Evolutionary conservation across 83 land plant species (phyloP), one percentile per base, ranked within the genome.

Genomic region (Thuja plicata): DNA sequence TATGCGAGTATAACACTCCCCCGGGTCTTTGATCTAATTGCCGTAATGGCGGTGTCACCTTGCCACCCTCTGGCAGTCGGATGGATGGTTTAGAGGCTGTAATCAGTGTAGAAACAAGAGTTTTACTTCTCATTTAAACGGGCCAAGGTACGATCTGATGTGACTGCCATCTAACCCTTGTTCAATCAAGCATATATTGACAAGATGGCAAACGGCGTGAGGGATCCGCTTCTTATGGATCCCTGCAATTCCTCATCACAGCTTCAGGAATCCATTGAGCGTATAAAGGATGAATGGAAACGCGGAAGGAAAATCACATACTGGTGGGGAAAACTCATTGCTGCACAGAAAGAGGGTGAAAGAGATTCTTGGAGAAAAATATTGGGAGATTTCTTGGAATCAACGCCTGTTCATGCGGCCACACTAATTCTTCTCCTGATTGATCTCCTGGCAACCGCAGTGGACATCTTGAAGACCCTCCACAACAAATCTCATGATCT

Each of bases 381-480:
- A 2, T 92, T 95, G 12, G 94, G 90, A 40, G 84, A 83, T 12
- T 38, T 90, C 78, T 91, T 95, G 35, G 95, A 95, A 55, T 94
- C 96, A 52, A 93, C 92, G 13, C 81, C 88, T 1, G 92, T 86
- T 54, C 96, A 91, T 50, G 40, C 78, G 48, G 2, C 88, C 84
- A 71, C 92, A 41, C 87, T 95, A 46, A 73, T 19, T 8, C 86
- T 95, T 27, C 93, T 95, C 81, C 90, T 94, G 1, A 30, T 93
- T 17, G 95, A 95, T 90, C 92, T 95, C 41, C 70, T 90, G 27
- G 87, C 95, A 88, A 94, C 96, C 7, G 91, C 91, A 16, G 85
- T 92, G 41, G 94, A 94, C 82, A 89, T 95, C 17, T 88, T 91
- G 46, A 87, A 89, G 86, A 91, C 93, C 1, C 88, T 93, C 6